Evolutionary conservation across 805 yeast species (phyloP).

Genomic region (Ogataea haglerorum): DNA sequence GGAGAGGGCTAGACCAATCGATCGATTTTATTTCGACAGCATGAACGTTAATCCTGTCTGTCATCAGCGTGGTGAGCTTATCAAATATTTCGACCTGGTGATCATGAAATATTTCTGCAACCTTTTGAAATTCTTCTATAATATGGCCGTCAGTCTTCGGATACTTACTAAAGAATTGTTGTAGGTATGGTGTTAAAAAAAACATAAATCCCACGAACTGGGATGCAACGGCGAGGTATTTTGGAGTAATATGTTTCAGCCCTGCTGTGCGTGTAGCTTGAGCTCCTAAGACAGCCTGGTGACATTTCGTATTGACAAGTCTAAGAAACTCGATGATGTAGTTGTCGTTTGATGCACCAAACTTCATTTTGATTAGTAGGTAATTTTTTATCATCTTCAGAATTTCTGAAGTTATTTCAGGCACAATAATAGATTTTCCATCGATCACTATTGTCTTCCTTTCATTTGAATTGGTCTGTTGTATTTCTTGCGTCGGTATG

Average conservation of each 20-base stretch:
- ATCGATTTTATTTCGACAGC: slow-evolving; percentile 43
- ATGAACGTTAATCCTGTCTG: slow-evolving; percentile 55
- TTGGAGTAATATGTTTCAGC: slow-evolving; percentile 67
- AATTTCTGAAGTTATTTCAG: slow-evolving; percentile 44
- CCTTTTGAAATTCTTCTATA: slow-evolving; percentile 37
- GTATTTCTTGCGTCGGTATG: slow-evolving; percentile 3
- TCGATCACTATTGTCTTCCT: slow-evolving; percentile 42
- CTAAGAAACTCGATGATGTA: slow-evolving; percentile 45
- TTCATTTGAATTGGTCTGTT: not conserved
- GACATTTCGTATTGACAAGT: slow-evolving; percentile 50
- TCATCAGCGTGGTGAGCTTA: slow-evolving; percentile 68
- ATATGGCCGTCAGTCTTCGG: slow-evolving; percentile 31
- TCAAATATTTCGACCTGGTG: slow-evolving; percentile 62
- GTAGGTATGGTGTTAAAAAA: slow-evolving; percentile 35
- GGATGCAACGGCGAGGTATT: slow-evolving; percentile 64
- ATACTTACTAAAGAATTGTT: slow-evolving; percentile 29
- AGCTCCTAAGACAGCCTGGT: slow-evolving; percentile 64
- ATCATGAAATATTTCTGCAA: slow-evolving; percentile 44
- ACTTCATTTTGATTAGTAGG: slow-evolving; percentile 51
- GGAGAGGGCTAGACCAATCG: slow-evolving; percentile 48
- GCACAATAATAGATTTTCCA: slow-evolving; percentile 55
- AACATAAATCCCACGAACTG: slow-evolving; percentile 57
- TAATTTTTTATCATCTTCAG: slow-evolving; percentile 47
- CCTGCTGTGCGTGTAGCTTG: slow-evolving; percentile 77
- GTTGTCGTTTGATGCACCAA: slow-evolving; percentile 49